A percentile compares a stretch with the other conserved stretches of the same genome.
Conservation (phyloP, 495 filamentous ascomycete species). For the Neurospora sp. region DNA sequence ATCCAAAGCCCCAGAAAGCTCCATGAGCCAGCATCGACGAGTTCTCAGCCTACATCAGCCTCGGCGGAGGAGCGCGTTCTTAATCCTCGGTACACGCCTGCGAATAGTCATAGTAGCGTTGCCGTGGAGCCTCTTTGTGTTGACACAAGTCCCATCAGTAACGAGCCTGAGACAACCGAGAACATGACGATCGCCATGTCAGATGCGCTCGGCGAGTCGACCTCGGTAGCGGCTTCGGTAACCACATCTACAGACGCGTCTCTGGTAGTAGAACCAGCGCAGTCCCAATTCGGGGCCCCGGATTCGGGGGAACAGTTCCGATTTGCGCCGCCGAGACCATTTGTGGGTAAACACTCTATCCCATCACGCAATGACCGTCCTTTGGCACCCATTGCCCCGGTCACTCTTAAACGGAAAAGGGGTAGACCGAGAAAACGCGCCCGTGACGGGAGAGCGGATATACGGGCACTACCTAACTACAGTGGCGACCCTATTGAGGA, state of each 20-base stretch:
- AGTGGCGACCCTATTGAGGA: slow-evolving; percentile 37
- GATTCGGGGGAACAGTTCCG: slow-evolving; percentile 18
- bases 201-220: neutral
- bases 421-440: slow-evolving; percentile 23
- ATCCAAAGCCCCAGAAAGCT: neutral
- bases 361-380: neutral
- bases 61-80: neutral
- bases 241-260: slow-evolving; percentile 6
- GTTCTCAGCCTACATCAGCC: neutral
- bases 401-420: slow-evolving; percentile 11
- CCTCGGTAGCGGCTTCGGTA: slow-evolving; percentile 8
- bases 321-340: slow-evolving; percentile 30
- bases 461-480: slow-evolving; percentile 32
- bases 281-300: slow-evolving; percentile 12
- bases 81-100: neutral
- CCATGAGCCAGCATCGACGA: neutral
- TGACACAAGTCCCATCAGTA: neutral
- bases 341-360: slow-evolving; percentile 26
- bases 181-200: slow-evolving; percentile 1
- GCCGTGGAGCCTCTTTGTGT: neutral
- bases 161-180: neutral
- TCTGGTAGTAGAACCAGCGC: slow-evolving; percentile 14
- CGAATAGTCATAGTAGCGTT: neutral
- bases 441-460: slow-evolving; percentile 29
- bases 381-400: neutral